Percentiles rank a stretch among this genome's conserved stretches.
phyloP scores from a whole-genome alignment of 1,284 basidiomycete genomes.

The Rhodotorula sp. region DNA sequence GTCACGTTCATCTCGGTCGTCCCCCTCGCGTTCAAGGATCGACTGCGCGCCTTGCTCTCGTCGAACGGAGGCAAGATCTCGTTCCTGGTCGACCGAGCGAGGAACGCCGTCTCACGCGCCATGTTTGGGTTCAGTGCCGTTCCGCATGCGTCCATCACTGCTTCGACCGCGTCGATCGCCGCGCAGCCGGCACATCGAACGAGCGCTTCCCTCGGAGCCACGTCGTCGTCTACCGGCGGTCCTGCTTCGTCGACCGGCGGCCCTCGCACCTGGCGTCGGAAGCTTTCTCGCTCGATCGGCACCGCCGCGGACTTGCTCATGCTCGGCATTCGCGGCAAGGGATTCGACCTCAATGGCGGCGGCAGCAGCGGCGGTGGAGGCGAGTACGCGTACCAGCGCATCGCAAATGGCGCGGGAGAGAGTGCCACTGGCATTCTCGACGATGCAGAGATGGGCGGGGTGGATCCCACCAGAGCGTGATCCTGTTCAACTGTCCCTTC shows the following conservation, averaged over 20 bases:
- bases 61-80: not conserved
- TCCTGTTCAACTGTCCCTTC: not conserved
- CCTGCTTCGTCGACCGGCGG: not conserved
- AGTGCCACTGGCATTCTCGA: slow-evolving; percentile 3
- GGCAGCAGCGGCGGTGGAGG: not conserved
- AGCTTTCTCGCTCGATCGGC: slow-evolving; percentile 25
- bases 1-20: slow-evolving; percentile 43
- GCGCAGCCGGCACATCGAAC: not conserved
- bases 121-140: slow-evolving; percentile 25
- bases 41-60: slow-evolving; percentile 31
- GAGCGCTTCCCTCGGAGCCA: not conserved
- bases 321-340: not conserved
- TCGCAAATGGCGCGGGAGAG: slow-evolving; percentile 6
- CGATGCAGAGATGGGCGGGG: slow-evolving; percentile 11
- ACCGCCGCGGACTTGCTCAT: slow-evolving; percentile 22
- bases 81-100: not conserved
- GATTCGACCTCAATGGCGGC: not conserved
- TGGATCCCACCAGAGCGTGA: not conserved
- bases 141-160: not conserved
- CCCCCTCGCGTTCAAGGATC: slow-evolving; percentile 45
- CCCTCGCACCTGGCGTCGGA: slow-evolving; percentile 18
- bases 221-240: not conserved
- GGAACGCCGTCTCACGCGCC: not conserved
- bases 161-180: not conserved
- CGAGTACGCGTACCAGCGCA: slow-evolving; percentile 18